Conservation (phyloP, 2,329 filamentous ascomycete genomes). For the Ascochyta rabiei region DNA sequence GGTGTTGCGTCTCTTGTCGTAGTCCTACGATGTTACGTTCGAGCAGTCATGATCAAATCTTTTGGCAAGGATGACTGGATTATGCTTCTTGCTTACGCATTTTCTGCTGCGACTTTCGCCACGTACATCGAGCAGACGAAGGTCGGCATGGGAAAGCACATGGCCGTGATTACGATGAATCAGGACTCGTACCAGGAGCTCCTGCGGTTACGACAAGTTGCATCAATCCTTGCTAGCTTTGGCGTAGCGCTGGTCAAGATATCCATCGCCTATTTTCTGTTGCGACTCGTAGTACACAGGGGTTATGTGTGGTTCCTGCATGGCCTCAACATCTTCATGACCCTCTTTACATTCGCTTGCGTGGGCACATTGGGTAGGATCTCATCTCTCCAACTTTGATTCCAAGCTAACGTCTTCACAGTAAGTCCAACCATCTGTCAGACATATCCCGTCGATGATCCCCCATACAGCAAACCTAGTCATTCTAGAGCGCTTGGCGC, state of each 20-base stretch:
- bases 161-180: conserved; percentile 43
- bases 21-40: conserved; percentile 54
- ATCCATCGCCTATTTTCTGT: conserved; percentile 55
- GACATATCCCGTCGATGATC: too few species aligned
- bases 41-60: conserved; percentile 54
- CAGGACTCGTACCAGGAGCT: conserved; percentile 43
- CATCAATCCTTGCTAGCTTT: conserved; percentile 55
- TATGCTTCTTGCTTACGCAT: conserved; percentile 47
- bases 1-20: conserved; percentile 49
- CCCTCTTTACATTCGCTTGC: conserved; percentile 52
- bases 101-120: conserved; percentile 31
- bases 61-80: conserved; percentile 59
- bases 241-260: conserved; percentile 57
- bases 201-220: conserved; percentile 50
- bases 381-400: neutral
- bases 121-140: conserved; percentile 54
- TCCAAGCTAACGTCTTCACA: neutral
- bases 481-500: too few species aligned
- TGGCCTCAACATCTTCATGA: conserved; percentile 52
- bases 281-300: conserved; percentile 51
- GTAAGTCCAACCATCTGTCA: neutral
- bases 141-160: conserved; percentile 57
- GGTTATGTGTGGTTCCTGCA: conserved; percentile 45
- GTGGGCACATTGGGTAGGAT: conserved; percentile 47
- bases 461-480: too few species aligned